Percentiles rank a stretch among this genome's conserved stretches.
These are phyloP conservation scores for Ophiostoma ulmi DNA, from an alignment of 2,329 filamentous ascomycete species.

Conservation along the genomic window DNA sequence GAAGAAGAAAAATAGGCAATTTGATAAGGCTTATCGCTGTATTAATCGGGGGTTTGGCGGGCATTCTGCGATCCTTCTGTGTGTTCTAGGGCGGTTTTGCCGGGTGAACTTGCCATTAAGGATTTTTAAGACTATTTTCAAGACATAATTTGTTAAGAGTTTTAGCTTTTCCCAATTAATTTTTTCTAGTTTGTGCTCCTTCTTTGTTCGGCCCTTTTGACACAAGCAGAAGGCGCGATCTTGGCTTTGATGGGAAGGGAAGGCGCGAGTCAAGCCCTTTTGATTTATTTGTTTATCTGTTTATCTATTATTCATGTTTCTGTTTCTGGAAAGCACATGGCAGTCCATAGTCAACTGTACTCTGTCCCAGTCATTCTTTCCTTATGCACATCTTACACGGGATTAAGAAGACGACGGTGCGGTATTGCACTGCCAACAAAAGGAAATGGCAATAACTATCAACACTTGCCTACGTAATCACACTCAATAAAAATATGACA, in stretches of 20 bases:
- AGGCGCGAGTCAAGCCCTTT: conserved; percentile 16
- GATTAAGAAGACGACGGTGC: neutral
- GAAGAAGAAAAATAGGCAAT: conserved; percentile 1
- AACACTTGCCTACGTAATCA: neutral
- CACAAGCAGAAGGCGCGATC: conserved; percentile 5
- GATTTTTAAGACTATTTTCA: neutral
- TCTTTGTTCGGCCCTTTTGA: conserved; percentile 6
- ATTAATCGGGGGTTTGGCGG: conserved; percentile 1
- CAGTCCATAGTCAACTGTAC: neutral
- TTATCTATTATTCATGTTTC: neutral
- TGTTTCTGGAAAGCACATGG: neutral
- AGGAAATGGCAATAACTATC: neutral
- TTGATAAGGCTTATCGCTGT: conserved; percentile 20
- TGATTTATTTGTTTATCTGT: neutral
- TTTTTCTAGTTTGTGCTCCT: conserved; percentile 4
- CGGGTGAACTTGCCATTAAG: conserved; percentile 2
- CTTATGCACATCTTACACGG: too few relatives aligned
- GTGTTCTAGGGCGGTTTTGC: conserved; percentile 8
- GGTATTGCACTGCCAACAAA: neutral
- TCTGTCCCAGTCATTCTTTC: neutral
- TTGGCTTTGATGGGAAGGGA: conserved; percentile 3
- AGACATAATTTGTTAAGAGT: neutral
- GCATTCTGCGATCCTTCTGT: conserved; percentile 2
- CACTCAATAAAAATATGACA: neutral
- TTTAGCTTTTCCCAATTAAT: conserved; percentile 3